A percentile compares a stretch with the other conserved stretches of the same genome.
Conservation (phyloP, 1,139 yeast species). For the Wickerhamomyces sp. region DNA sequence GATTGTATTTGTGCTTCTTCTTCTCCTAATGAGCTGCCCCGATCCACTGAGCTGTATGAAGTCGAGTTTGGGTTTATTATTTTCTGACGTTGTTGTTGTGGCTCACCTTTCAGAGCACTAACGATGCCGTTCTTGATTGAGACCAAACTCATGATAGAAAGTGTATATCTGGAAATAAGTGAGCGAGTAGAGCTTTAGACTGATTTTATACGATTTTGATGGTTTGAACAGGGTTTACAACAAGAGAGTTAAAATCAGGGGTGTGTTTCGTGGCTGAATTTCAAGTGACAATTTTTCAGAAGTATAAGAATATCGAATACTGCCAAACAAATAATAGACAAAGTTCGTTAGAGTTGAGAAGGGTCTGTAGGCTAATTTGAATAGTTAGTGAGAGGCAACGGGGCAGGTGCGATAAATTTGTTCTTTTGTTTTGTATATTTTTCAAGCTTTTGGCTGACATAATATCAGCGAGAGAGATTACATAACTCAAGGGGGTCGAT, state of each 20-base stretch:
- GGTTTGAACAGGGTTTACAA: too few species aligned
- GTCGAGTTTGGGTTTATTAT: conserved; percentile 16
- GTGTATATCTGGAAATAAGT: background rate
- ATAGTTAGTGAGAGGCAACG: background rate
- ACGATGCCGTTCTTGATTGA: conserved; percentile 30
- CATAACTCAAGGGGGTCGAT: background rate
- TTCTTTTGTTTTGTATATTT: background rate
- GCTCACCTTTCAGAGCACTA: conserved; percentile 12
- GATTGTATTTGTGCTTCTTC: conserved; percentile 9
- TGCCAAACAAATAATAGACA: too few species aligned
- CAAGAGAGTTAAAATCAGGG: too few species aligned
- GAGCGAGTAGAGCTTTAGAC: background rate
- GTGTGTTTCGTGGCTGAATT: too few species aligned
- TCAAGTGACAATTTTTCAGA: too few species aligned
- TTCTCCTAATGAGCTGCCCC: conserved; percentile 6
- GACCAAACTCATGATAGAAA: conserved; percentile 28
- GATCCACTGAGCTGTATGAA: conserved; percentile 9
- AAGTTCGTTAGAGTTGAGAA: too few species aligned
- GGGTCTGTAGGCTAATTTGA: too few species aligned
- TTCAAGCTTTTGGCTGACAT: background rate
- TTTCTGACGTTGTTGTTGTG: conserved; percentile 14
- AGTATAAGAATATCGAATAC: too few species aligned
- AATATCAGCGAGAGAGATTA: background rate
- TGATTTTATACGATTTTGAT: too few species aligned
- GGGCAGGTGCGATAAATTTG: background rate